Base-by-base conservation (phyloP, 352 stramenopile genomes). In the Pythium sp. region DNA sequence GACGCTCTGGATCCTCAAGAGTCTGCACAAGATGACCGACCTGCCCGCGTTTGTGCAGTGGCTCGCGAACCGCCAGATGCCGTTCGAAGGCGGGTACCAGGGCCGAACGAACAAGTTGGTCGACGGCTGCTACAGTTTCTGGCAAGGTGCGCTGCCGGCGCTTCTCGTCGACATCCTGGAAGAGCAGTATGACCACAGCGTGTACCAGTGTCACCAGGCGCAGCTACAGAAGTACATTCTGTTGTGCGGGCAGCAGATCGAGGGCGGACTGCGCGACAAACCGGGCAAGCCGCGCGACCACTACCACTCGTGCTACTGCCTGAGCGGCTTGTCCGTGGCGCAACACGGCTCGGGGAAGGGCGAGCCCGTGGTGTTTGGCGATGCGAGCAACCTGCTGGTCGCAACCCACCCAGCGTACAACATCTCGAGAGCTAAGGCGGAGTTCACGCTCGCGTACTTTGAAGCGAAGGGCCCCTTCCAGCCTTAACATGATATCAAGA, bases 91-190 rank as follows among this genome's bases (percentile, higher is more conserved):
- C 7, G 92, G 90, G 0, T 95, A 93, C 77, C 87, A 95, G 60
- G 98, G 98, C 36, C 90, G 98, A 26, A 98, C 95, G 7, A 99
- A 99, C 84, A 99, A 99, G 74, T 81, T 99, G 4, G 98, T 99
- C 12, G 98, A 99, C 74, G 97, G 97, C 0, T 99, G 98, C 80
- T 99, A 99, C 76, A 99, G 93, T n/a, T 99, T 99, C 78, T 99
- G 98, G 97, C 94, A 99, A 71, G 97, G 97, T 14, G 94, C 92
- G 18, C 73, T 97, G 54, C 81, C 91, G 4, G 91, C 90, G 7
- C 72, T 98, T 26, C 69, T 98, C 7, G 80, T 78, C 53, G 72
- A 86, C 22, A 66, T 74, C 47, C 65, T 91, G 5, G 66, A 74
- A 2, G 67, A 79, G 14, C 69, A 65, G n/a, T 82, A 76, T 26